These are phyloP conservation scores for Keithomyces neogunnii DNA, from an alignment of 2,329 filamentous ascomycete genomes.

Conservation along the genomic window DNA sequence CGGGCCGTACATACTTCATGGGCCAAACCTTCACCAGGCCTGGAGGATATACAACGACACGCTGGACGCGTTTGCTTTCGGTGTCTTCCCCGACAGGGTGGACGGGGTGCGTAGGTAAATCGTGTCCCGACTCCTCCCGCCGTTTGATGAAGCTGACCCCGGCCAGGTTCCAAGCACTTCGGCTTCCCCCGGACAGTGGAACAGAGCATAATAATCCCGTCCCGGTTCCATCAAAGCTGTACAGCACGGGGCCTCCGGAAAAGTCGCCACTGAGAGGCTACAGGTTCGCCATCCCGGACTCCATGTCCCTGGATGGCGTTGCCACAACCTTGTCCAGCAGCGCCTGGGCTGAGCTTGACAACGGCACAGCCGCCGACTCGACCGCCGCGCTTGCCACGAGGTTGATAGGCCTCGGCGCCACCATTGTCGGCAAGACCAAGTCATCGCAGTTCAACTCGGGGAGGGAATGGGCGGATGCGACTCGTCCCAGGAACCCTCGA, in stretches of 20 bases:
- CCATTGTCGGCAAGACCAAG: constrained; percentile 46
- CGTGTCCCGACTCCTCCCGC: not conserved
- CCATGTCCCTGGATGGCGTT: constrained; percentile 34
- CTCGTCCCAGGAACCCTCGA: constrained; percentile 34
- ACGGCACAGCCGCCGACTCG: constrained; percentile 24
- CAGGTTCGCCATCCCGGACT: constrained; percentile 27
- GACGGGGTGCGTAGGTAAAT: constrained; percentile 4
- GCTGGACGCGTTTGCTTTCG: constrained; percentile 25
- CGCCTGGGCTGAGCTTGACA: constrained; percentile 47
- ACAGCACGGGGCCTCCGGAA: constrained; percentile 17
- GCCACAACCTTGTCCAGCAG: constrained; percentile 48
- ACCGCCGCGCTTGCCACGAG: constrained; percentile 44
- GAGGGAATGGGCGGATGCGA: constrained; percentile 32
- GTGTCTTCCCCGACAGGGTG: constrained; percentile 26
- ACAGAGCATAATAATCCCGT: constrained; percentile 18
- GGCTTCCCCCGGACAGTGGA: not conserved
- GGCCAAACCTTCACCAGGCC: constrained; percentile 31
- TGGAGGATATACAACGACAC: constrained; percentile 32
- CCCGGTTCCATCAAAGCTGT: constrained; percentile 30
- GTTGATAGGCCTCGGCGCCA: constrained; percentile 51
- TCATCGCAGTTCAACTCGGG: constrained; percentile 36
- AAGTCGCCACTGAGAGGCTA: constrained; percentile 27
- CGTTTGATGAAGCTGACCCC: not conserved
- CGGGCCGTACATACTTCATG: constrained; percentile 32
- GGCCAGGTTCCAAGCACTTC: constrained; percentile 4